Base-by-base conservation (phyloP, 805 yeast genomes). In the Nakazawaea molendinolei region DNA sequence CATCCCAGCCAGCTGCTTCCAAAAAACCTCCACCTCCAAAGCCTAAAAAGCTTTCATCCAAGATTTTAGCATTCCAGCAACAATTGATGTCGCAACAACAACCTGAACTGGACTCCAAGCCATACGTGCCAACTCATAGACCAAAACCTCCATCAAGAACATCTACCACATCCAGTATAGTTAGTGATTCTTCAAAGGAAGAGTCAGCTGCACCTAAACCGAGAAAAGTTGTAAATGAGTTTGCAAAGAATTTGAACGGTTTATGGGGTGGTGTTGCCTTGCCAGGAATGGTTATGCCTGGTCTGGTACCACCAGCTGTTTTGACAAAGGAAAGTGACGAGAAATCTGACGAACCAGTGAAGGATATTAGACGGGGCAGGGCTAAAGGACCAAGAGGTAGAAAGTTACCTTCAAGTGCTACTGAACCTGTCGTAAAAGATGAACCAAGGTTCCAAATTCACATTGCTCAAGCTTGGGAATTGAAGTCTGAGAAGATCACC, bases 11-110 rank as follows among this genome's bases (percentile, higher is more conserved):
- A 14, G 18, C 15, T 19, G 5, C 21, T n/a, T 22, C 20, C 32
- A 52, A 46, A 23, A 57, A 50, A 25, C 61, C 64, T 2, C 73
- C 86, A 10, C 86, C 86, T 5, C 79, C 76, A 21, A 77, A 77
- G 17, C 90, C 90, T 3, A 81, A 81, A 48, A 83, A 83, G 47
- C 76, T 86, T 13, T 81, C 90, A 0, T 77, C 86, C 1, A 80
- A 69, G 43, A 83, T 83, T 41, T 87, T 89, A 1, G 87, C 87
- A 0, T 83, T 83, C 53, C 94, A 83, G 50, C 82, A 80, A 49
- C 75, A 80, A 81, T 63, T 83, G 37, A 72, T 71, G 33, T 64
- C 66, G 42, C 69, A 67, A 42, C 78, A 72, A 48, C 52, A 56
- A 23, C 57, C 63, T 38, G 64, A 65, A 28, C 24, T 45, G 30